Evolutionary conservation across 140 eudicot species (phyloP).

Genomic region (Erigeron philadelphicus): DNA sequence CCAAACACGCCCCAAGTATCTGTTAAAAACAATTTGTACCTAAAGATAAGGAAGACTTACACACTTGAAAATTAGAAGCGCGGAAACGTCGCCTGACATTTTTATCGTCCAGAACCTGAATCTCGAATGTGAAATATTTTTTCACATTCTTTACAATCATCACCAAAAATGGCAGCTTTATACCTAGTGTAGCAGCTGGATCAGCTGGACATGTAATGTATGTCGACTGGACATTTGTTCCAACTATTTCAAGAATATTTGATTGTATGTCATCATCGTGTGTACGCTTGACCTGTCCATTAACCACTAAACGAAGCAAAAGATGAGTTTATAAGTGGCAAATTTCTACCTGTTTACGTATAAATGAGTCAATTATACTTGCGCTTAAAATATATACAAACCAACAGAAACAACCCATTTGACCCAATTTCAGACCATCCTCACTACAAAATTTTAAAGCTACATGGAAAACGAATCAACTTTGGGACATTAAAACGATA

Average conservation of each 20-base stretch:
- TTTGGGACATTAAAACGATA: not conserved
- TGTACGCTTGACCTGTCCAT: constrained; percentile 83
- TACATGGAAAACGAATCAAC: constrained; percentile 7
- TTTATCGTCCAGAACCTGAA: constrained; percentile 94
- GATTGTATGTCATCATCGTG: constrained; percentile 97
- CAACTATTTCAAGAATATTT: constrained; percentile 80
- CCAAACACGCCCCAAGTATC: not conserved
- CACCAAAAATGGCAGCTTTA: constrained; percentile 90
- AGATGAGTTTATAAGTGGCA: too few species aligned
- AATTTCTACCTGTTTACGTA: not conserved
- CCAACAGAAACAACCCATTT: too few species aligned
- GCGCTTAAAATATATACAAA: too few species aligned
- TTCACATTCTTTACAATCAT: constrained; percentile 78
- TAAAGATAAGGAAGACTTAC: constrained; percentile 60
- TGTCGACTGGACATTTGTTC: constrained; percentile 85
- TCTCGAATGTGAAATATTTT: constrained; percentile 93
- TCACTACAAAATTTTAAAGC: too few species aligned
- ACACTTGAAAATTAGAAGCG: constrained; percentile 99
- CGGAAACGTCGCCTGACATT: constrained; percentile 99
- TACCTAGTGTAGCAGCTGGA: constrained; percentile 95
- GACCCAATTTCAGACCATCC: too few species aligned
- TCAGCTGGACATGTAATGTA: constrained; percentile 92
- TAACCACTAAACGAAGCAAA: constrained; percentile 36
- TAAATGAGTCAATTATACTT: not conserved
- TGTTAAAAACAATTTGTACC: constrained; percentile 9